phyloP scores from a whole-genome alignment of 805 yeast genomes.

The Candida rishiriensis region DNA sequence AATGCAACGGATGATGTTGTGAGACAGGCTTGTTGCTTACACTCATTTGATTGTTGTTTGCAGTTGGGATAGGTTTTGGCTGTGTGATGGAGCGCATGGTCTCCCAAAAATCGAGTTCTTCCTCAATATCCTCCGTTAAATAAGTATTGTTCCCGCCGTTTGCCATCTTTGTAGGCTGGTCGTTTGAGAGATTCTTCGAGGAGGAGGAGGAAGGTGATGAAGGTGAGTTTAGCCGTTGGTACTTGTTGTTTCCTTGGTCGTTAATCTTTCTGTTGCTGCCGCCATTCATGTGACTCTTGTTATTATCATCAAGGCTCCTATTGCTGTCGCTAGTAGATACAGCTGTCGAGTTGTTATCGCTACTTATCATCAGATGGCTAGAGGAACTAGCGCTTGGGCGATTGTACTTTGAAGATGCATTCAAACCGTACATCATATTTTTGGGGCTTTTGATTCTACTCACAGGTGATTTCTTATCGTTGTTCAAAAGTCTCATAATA shows the following conservation, averaged over 20 bases:
- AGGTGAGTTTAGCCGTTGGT: too few relatives aligned
- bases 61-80: constrained; percentile 25
- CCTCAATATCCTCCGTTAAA: constrained; percentile 49
- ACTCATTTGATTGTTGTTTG: neutral
- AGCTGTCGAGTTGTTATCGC: too few relatives aligned
- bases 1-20: constrained; percentile 51
- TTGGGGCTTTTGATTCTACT: constrained; percentile 9
- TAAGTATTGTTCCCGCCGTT: constrained; percentile 13
- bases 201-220: too few relatives aligned
- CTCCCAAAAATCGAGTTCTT: constrained; percentile 69
- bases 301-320: neutral
- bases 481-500: constrained; percentile 41
- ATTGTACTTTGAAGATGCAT: neutral
- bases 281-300: too few relatives aligned
- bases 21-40: constrained; percentile 37
- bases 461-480: constrained; percentile 15
- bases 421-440: neutral
- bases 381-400: too few relatives aligned
- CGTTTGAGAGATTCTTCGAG: neutral
- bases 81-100: constrained; percentile 55
- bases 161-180: constrained; percentile 1
- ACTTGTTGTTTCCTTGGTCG: too few relatives aligned
- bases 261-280: too few relatives aligned
- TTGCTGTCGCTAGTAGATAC: neutral
- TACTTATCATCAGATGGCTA: too few relatives aligned